phyloP scores from a whole-genome alignment of 2,329 filamentous ascomycete genomes.

The Arthroderma sp. region DNA sequence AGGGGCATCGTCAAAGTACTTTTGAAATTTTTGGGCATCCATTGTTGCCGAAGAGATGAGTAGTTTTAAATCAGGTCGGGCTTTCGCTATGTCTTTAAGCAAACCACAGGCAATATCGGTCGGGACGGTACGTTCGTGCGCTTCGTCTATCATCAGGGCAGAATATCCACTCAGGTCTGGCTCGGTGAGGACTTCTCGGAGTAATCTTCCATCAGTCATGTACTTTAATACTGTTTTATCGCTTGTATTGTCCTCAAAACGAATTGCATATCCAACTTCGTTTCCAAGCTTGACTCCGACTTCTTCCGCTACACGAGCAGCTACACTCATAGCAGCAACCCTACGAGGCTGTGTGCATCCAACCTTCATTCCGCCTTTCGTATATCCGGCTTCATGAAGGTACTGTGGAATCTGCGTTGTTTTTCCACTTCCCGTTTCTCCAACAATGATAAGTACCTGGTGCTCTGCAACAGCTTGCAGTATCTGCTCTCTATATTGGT shows the following conservation, averaged over 20 bases:
- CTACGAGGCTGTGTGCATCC: conserved; percentile 89
- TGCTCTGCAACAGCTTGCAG: conserved; percentile 74
- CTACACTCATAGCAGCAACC: conserved; percentile 95
- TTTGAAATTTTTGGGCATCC: conserved; percentile 81
- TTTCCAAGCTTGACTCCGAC: conserved; percentile 80
- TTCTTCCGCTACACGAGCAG: conserved; percentile 89
- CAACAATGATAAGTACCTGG: conserved; percentile 82
- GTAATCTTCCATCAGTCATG: conserved; percentile 92
- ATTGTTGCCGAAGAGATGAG: conserved; percentile 91
- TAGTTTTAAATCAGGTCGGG: conserved; percentile 73
- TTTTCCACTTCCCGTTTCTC: conserved; percentile 90
- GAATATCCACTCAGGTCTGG: conserved; percentile 72
- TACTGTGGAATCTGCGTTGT: conserved; percentile 94
- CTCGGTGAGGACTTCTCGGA: conserved; percentile 80
- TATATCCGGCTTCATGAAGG: conserved; percentile 80
- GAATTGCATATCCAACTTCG: conserved; percentile 87
- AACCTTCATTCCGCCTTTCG: conserved; percentile 69
- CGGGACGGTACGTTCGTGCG: conserved; percentile 82
- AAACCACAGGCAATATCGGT: conserved; percentile 83
- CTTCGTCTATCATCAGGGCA: conserved; percentile 91
- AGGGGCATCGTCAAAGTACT: conserved; percentile 82
- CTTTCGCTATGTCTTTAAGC: conserved; percentile 74
- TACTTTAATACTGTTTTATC: conserved; percentile 90
- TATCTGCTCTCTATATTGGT: conserved; percentile 72
- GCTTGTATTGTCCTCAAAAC: conserved; percentile 83